Conservation (phyloP, 805 yeast species). For the Candida silvatica region DNA sequence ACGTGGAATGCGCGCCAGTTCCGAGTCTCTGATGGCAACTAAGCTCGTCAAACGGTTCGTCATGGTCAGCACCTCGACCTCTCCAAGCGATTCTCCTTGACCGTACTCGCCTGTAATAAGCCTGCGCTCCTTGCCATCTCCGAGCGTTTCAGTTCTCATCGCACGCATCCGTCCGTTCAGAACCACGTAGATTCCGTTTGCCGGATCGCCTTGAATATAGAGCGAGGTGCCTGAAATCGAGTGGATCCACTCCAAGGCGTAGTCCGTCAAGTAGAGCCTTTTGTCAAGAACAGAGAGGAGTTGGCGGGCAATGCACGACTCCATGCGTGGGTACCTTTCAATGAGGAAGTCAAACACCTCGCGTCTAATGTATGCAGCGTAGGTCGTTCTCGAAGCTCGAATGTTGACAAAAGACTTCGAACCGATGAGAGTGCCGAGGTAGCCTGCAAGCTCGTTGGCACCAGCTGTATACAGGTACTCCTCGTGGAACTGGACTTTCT, state of each 20-base stretch:
- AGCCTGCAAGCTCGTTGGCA: constrained; percentile 84
- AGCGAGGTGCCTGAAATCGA: constrained; percentile 77
- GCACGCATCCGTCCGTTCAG: constrained; percentile 83
- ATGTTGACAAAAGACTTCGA: constrained; percentile 70
- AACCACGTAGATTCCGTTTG: constrained; percentile 87
- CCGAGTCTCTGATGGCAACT: constrained; percentile 88
- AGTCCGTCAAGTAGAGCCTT: constrained; percentile 68
- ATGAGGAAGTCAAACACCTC: constrained; percentile 53
- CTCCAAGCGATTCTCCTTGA: constrained; percentile 92
- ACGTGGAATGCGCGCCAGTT: constrained; percentile 87
- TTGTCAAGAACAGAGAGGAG: constrained; percentile 60
- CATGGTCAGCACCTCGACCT: constrained; percentile 86
- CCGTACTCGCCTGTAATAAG: constrained; percentile 68
- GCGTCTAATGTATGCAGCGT: constrained; percentile 66
- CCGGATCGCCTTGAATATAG: constrained; percentile 75
- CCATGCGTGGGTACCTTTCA: constrained; percentile 70
- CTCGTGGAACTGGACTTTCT: constrained; percentile 13
- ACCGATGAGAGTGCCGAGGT: constrained; percentile 72
- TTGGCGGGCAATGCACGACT: constrained; percentile 68
- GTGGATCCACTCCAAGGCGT: constrained; percentile 93
- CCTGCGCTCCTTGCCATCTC: constrained; percentile 15
- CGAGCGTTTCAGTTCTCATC: constrained; percentile 24
- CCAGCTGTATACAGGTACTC: constrained; percentile 48
- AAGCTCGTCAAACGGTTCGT: constrained; percentile 59
- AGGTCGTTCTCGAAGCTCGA: constrained; percentile 49